A percentile compares a stretch with the other conserved stretches of the same genome.
Evolutionary conservation across 1,284 basidiomycete species (phyloP).

Genomic region (Phellopilus nigrolimitatus): DNA sequence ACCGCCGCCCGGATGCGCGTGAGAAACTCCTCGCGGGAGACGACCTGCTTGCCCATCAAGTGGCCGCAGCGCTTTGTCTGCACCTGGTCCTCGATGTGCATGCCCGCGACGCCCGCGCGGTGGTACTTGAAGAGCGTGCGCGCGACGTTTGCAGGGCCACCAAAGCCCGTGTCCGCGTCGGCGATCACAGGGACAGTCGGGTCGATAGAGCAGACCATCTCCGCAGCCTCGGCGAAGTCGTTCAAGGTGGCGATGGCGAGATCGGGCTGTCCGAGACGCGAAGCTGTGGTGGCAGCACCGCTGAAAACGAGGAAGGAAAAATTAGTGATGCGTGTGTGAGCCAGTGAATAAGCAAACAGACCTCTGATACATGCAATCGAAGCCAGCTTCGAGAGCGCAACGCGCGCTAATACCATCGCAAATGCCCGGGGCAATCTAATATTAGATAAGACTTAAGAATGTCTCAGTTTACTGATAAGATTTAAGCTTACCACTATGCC

Average conservation of each 20-base stretch:
- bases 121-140: conserved; percentile 72
- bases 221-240: conserved; percentile 55
- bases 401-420: conserved; percentile 80
- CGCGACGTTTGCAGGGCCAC: conserved; percentile 72
- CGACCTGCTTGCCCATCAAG: conserved; percentile 75
- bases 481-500: conserved; percentile 57
- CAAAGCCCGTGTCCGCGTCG: conserved; percentile 80
- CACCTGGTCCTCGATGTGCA: conserved; percentile 83
- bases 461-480: not conserved
- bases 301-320: conserved; percentile 25
- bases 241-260: conserved; percentile 77
- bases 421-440: conserved; percentile 68
- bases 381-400: conserved; percentile 73
- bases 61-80: conserved; percentile 82
- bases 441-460: not conserved
- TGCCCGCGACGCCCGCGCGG: conserved; percentile 65
- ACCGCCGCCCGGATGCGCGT: conserved; percentile 75
- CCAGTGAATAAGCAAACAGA: conserved; percentile 20
- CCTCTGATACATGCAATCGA: conserved; percentile 71
- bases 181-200: conserved; percentile 70
- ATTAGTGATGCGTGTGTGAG: not conserved
- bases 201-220: conserved; percentile 63
- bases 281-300: conserved; percentile 75
- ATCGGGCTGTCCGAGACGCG: conserved; percentile 72
- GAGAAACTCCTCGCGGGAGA: conserved; percentile 71